Evolutionary conservation across 805 yeast genomes (phyloP), one percentile per base, ranked within the genome.

Genomic region (Starmerella etchellsii): DNA sequence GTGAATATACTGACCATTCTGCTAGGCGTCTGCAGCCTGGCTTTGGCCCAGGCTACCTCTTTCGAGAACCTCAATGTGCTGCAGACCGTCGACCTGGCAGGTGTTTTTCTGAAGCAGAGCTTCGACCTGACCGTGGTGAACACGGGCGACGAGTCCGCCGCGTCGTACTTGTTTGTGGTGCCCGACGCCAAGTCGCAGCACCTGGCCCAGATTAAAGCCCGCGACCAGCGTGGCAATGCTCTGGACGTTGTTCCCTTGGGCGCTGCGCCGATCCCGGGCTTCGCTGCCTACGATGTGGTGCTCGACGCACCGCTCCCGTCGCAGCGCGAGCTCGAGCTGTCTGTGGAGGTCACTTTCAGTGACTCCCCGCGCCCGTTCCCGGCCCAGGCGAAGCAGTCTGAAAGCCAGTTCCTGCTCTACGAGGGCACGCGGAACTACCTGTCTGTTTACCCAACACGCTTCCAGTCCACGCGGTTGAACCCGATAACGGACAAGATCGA

Each of bases 281-380:
- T 26, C 31, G 34, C 6, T 4, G 18, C 35, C 16, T 76, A 71
- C 57, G 59, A 63, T 42, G 46, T 83, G 24, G 57, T 54, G 27
- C 62, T 85, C 37, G 81, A 82, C 11, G 65, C 66, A 34, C 81
- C 91, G 30, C 62, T 87, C 41, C 70, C 78, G 9, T 81, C 93
- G 22, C 73, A 74, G 27, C 68, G 75, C 20, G 60, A 62, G 25
- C 57, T 67, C 34, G 64, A 67, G 28, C 54, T 88, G 34, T 60
- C 15, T 66, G 72, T 31, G 13, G 22, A 16, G 21, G 26, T 40
- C 5, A 28, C 35, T 9, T 44, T 36, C 29, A 41, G 39, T 14
- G 25, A 60, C 67, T 45, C 70, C 73, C 2, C 63, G 70, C 42
- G 66, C 38, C 83, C 96, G 31, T 57, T 70, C 38, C 96, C 97